Conservation (phyloP, 116 monocot genomes). For the Papilionanthe hybrid region DNA sequence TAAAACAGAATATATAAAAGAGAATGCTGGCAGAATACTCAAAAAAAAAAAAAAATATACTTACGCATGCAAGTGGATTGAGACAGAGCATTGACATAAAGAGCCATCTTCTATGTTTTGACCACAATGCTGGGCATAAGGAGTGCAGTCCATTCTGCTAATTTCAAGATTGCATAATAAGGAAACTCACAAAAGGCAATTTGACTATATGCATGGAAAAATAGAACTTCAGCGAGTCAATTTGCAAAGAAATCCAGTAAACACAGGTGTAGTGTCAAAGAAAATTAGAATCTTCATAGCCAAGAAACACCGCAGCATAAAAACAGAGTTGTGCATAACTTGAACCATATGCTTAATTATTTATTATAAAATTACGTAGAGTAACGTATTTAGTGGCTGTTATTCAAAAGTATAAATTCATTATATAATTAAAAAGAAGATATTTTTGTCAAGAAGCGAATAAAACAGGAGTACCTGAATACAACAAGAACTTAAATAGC, state of each 20-base stretch:
- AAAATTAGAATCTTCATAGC: too few species aligned
- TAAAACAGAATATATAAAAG: not conserved
- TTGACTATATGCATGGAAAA: not conserved
- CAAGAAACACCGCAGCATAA: too few species aligned
- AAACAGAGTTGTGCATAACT: too few species aligned
- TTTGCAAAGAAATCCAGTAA: not conserved
- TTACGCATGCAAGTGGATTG: conserved; percentile 87
- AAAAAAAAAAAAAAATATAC: conserved; percentile 5
- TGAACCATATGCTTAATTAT: too few species aligned
- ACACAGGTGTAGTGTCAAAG: too few species aligned
- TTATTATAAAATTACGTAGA: too few species aligned
- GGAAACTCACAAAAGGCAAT: not conserved
- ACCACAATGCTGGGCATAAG: conserved; percentile 94
- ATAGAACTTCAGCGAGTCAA: not conserved
- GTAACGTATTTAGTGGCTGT: too few species aligned
- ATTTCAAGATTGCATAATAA: conserved; percentile 14
- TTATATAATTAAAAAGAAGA: too few species aligned
- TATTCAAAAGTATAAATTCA: too few species aligned
- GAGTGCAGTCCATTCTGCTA: conserved; percentile 95
- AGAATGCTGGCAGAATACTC: not conserved
- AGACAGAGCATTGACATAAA: conserved; percentile 99
- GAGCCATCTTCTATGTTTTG: conserved; percentile 92
- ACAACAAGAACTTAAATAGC: too few species aligned
- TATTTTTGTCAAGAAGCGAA: too few species aligned
- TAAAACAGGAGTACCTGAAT: too few species aligned